Evolutionary conservation across 495 filamentous ascomycete genomes (phyloP).

Genomic region (Staphylotrichum tortipilum): DNA sequence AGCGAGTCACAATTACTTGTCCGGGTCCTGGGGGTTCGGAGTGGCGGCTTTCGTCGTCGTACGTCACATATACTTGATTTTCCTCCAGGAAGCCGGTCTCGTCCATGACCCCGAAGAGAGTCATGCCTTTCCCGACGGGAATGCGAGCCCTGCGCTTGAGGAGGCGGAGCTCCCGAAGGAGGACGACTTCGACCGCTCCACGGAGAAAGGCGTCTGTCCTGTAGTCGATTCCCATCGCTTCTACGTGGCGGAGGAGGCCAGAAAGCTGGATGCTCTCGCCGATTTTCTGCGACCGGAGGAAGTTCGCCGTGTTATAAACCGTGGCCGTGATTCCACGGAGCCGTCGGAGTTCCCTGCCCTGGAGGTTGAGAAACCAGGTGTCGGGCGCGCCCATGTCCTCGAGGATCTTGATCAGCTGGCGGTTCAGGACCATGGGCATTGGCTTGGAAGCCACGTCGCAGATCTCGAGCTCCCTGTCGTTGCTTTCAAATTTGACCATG

Average conservation of each 20-base stretch:
- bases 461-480: conserved; percentile 57
- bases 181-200: conserved; percentile 52
- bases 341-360: conserved; percentile 46
- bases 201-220: conserved; percentile 56
- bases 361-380: conserved; percentile 52
- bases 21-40: conserved; percentile 13
- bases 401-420: conserved; percentile 71
- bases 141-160: conserved; percentile 73
- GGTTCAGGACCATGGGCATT: conserved; percentile 62
- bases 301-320: conserved; percentile 50
- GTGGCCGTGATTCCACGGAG: conserved; percentile 48
- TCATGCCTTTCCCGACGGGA: conserved; percentile 55
- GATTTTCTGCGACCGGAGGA: conserved; percentile 49
- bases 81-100: conserved; percentile 63
- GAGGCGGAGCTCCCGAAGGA: conserved; percentile 56
- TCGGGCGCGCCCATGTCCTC: conserved; percentile 56
- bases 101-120: conserved; percentile 74
- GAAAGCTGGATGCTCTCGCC: conserved; percentile 47
- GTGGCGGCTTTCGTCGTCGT: conserved; percentile 20
- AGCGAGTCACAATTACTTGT: conserved; percentile 52
- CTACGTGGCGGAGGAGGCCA: conserved; percentile 48
- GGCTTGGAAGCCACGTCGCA: conserved; percentile 58
- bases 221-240: conserved; percentile 50
- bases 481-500: conserved; percentile 72
- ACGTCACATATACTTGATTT: conserved; percentile 55